Percentiles rank a stretch among this genome's conserved stretches.
Conservation (phyloP, 768 basidiomycete genomes). For the Mycena galericulata region DNA sequence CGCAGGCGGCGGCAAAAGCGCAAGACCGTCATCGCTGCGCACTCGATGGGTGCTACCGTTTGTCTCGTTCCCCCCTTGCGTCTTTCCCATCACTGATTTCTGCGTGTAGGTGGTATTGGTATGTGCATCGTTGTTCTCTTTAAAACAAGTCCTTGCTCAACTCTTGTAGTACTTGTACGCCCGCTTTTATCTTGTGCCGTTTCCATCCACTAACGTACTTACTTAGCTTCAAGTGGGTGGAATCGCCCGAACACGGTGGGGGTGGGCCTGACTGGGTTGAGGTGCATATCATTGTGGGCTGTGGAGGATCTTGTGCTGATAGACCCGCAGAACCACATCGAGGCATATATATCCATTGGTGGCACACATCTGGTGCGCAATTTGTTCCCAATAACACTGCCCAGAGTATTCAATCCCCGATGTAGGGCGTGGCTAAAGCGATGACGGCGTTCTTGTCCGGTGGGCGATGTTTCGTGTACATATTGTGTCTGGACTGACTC, state of each 20-base stretch:
- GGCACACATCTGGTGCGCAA: conserved; percentile 84
- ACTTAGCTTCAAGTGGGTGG: conserved; percentile 94
- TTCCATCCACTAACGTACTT: conserved; percentile 13
- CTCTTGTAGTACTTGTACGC: conserved; percentile 85
- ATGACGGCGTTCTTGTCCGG: conserved; percentile 96
- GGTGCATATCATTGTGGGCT: conserved; percentile 53
- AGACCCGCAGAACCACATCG: conserved; percentile 78
- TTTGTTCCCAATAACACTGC: not conserved
- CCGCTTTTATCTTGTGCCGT: not conserved
- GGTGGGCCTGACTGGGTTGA: conserved; percentile 95
- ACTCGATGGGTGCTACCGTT: conserved; percentile 90
- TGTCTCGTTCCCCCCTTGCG: conserved; percentile 36
- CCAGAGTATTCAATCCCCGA: not conserved
- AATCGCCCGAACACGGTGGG: conserved; percentile 82
- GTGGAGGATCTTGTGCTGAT: conserved; percentile 15
- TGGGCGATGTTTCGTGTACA: not conserved
- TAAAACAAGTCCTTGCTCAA: conserved; percentile 12
- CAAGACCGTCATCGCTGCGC: conserved; percentile 86
- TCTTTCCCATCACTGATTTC: not conserved
- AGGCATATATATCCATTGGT: conserved; percentile 85
- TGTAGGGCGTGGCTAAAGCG: conserved; percentile 89
- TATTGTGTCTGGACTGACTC: not conserved
- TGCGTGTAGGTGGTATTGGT: conserved; percentile 62
- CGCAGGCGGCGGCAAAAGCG: conserved; percentile 73
- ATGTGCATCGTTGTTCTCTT: conserved; percentile 37